phyloP scores from a whole-genome alignment of 768 basidiomycete genomes.

The Russula dissimulans region DNA sequence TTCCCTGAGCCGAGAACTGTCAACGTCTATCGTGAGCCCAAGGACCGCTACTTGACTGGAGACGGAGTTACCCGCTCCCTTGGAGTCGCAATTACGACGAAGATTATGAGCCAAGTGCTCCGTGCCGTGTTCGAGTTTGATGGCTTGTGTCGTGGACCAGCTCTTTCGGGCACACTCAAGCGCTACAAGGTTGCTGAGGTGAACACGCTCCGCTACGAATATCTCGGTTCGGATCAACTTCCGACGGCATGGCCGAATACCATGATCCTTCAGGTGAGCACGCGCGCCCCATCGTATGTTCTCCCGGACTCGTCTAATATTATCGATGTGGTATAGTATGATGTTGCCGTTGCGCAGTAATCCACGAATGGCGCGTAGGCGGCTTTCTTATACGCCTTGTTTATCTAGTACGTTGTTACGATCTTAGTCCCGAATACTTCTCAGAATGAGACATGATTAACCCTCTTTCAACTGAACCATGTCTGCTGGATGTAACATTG shows the following conservation, averaged over 20 bases:
- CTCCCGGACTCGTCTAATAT: not conserved
- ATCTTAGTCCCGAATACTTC: not conserved
- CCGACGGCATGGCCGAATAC: constrained; percentile 60
- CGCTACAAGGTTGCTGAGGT: constrained; percentile 41
- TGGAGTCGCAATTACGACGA: constrained; percentile 47
- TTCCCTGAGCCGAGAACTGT: constrained; percentile 43
- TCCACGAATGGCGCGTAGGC: not conserved
- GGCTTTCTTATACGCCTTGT: not conserved
- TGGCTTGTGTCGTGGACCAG: constrained; percentile 57
- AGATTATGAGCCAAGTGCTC: constrained; percentile 55
- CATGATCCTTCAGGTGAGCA: constrained; percentile 48
- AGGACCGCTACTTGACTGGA: constrained; percentile 38
- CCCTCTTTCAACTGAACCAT: too few species aligned
- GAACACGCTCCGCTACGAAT: constrained; percentile 43
- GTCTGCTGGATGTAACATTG: too few species aligned
- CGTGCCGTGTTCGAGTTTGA: constrained; percentile 51
- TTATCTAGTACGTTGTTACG: not conserved
- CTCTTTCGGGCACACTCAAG: constrained; percentile 53
- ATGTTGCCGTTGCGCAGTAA: not conserved
- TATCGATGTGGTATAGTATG: not conserved
- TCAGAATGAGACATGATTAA: not conserved
- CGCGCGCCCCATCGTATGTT: not conserved
- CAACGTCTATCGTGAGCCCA: constrained; percentile 35
- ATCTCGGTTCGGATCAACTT: constrained; percentile 43
- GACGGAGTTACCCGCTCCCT: constrained; percentile 41